Conservation (phyloP, 2,329 filamentous ascomycete genomes). For the Emmonsiellopsis sp. region DNA sequence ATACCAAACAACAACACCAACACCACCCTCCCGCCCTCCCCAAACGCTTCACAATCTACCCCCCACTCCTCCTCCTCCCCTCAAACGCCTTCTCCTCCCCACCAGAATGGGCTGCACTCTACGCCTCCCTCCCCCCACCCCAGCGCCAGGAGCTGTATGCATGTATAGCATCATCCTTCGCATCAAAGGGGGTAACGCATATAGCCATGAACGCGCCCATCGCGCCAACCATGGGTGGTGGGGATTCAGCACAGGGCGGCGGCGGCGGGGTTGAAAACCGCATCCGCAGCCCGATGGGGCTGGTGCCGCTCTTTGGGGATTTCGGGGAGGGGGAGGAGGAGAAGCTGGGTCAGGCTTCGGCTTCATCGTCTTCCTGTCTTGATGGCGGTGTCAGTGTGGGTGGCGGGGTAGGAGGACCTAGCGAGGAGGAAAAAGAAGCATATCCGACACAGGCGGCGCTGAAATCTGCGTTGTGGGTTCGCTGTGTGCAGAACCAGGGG, state of each 20-base stretch:
- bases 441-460: slow-evolving; percentile 48
- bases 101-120: slow-evolving; percentile 21
- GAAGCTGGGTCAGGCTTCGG: slow-evolving; percentile 10
- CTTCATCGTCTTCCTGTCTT: no score
- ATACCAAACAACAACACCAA: slow-evolving; percentile 13
- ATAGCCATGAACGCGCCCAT: slow-evolving; percentile 53
- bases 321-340: slow-evolving; percentile 50
- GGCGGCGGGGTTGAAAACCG: slow-evolving; percentile 50
- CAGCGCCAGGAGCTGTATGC: slow-evolving; percentile 32
- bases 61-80: slow-evolving; percentile 49
- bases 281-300: slow-evolving; percentile 61
- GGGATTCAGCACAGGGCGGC: slow-evolving; percentile 27
- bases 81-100: slow-evolving; percentile 34
- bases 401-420: slow-evolving; percentile 2
- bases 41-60: slow-evolving; percentile 47
- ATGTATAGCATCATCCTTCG: slow-evolving; percentile 33
- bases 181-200: slow-evolving; percentile 38
- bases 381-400: not conserved
- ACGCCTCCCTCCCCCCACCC: slow-evolving; percentile 17
- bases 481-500: slow-evolving; percentile 63
- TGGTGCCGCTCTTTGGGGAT: slow-evolving; percentile 62
- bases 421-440: slow-evolving; percentile 10
- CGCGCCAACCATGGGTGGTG: slow-evolving; percentile 22
- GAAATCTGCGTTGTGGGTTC: slow-evolving; percentile 64
- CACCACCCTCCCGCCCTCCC: slow-evolving; percentile 21